Percentiles rank a stretch among this genome's conserved stretches.
phyloP scores from a whole-genome alignment of 2,329 filamentous ascomycete species.

The Aureobasidium lini region DNA sequence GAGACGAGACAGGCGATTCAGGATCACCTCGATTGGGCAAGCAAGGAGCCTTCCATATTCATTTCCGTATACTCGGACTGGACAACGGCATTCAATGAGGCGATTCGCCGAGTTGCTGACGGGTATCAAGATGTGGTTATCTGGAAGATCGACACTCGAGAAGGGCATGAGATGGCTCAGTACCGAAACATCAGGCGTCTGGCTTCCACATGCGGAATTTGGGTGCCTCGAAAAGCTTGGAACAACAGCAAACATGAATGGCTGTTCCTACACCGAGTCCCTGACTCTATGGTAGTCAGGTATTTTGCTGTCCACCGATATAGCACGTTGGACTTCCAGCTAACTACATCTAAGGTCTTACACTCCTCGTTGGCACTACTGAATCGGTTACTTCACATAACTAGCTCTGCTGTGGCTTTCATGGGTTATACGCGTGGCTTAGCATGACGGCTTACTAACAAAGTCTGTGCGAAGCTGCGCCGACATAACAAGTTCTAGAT shows the following conservation, averaged over 20 bases:
- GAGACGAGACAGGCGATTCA: neutral
- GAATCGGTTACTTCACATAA: too few species aligned
- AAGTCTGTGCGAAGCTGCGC: too few species aligned
- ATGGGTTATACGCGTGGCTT: too few species aligned
- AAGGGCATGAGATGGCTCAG: slow-evolving; percentile 1
- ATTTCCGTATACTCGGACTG: neutral
- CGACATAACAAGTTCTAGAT: too few species aligned
- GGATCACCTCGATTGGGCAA: neutral
- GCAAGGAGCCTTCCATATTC: neutral
- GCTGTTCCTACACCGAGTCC: neutral
- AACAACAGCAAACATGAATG: neutral
- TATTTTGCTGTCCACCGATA: too few species aligned
- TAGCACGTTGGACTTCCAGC: too few species aligned
- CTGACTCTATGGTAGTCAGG: too few species aligned
- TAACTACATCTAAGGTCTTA: too few species aligned
- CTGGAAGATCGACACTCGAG: neutral
- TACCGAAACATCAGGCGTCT: neutral
- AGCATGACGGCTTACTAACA: too few species aligned
- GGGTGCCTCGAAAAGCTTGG: neutral
- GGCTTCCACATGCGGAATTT: neutral
- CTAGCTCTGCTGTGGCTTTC: too few species aligned
- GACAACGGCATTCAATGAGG: neutral
- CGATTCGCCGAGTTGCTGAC: neutral
- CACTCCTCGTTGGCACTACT: too few species aligned
- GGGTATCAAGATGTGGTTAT: neutral